Evolutionary conservation across 1,284 basidiomycete species (phyloP).

Genomic region (Irpex sp.): DNA sequence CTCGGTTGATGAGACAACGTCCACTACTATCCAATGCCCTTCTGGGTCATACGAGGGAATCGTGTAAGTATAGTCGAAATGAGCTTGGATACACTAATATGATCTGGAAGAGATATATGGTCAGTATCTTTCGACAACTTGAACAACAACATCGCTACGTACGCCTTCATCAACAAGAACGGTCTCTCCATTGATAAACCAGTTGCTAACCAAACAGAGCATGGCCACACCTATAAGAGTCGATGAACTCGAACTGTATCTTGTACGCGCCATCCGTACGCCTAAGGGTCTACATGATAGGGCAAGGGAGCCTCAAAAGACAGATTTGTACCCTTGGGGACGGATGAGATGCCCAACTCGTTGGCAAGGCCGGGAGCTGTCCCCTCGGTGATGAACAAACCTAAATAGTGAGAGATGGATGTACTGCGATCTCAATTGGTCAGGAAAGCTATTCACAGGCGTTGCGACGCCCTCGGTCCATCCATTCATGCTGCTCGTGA

Average conservation of each 20-base stretch:
- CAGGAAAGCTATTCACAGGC: constrained; percentile 39
- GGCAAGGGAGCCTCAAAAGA: not conserved
- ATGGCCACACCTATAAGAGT: constrained; percentile 44
- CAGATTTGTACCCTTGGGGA: not conserved
- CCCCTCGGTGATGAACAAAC: constrained; percentile 34
- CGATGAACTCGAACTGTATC: constrained; percentile 23
- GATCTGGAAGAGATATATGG: not conserved
- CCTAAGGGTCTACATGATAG: not conserved
- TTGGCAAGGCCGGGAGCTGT: constrained; percentile 29
- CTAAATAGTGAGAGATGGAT: constrained; percentile 9
- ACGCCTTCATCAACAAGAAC: constrained; percentile 50
- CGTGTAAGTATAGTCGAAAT: not conserved
- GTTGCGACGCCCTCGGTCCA: constrained; percentile 50
- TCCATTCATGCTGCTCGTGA: constrained; percentile 53
- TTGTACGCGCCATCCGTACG: not conserved
- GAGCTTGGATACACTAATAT: not conserved
- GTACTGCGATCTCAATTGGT: constrained; percentile 22
- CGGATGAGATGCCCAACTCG: constrained; percentile 28
- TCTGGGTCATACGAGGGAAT: no score
- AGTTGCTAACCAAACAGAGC: constrained; percentile 44
- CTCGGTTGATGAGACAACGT: no score
- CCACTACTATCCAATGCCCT: no score
- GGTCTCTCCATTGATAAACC: constrained; percentile 48
- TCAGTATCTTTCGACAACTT: not conserved
- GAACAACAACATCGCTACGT: constrained; percentile 19